Conservation (phyloP, 2,329 filamentous ascomycete genomes). For the Beauveria brongniartii region DNA sequence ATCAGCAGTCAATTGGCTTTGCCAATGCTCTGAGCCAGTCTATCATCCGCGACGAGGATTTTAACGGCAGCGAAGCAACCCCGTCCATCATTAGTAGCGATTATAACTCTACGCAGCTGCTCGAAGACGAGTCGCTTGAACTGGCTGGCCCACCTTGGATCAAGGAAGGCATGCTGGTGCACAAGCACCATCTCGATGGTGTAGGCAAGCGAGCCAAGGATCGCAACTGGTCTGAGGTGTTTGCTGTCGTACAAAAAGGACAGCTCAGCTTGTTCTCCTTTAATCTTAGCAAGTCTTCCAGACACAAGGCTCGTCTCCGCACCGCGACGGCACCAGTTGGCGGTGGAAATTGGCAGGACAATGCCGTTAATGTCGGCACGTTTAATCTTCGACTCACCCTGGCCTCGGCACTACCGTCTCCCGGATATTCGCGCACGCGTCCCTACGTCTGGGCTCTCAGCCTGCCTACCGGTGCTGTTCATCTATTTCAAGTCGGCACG, state of each 20-base stretch:
- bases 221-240: slow-evolving; percentile 88
- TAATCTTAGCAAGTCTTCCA: slow-evolving; percentile 66
- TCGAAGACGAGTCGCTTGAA: slow-evolving; percentile 89
- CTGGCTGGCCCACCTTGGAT: slow-evolving; percentile 94
- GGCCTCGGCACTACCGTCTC: slow-evolving; percentile 79
- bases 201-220: slow-evolving; percentile 90
- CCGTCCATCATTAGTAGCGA: slow-evolving; percentile 52
- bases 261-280: slow-evolving; percentile 94
- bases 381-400: slow-evolving; percentile 88
- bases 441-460: slow-evolving; percentile 93
- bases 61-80: slow-evolving; percentile 40
- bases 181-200: slow-evolving; percentile 92
- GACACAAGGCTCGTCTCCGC: slow-evolving; percentile 54
- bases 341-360: slow-evolving; percentile 97
- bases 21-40: slow-evolving; percentile 94
- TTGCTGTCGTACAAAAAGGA: slow-evolving; percentile 92
- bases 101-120: slow-evolving; percentile 52
- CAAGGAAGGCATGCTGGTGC: slow-evolving; percentile 90
- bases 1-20: slow-evolving; percentile 94
- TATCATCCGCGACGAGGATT: slow-evolving; percentile 82
- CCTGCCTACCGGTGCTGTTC: slow-evolving; percentile 84
- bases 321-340: slow-evolving; percentile 50
- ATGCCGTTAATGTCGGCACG: slow-evolving; percentile 79
- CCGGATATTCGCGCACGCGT: slow-evolving; percentile 83
- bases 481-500: slow-evolving; percentile 96